A percentile compares a stretch with the other conserved stretches of the same genome.
phyloP scores from a whole-genome alignment of 78 protist species.

The Planoprotostelium fungivorum region DNA sequence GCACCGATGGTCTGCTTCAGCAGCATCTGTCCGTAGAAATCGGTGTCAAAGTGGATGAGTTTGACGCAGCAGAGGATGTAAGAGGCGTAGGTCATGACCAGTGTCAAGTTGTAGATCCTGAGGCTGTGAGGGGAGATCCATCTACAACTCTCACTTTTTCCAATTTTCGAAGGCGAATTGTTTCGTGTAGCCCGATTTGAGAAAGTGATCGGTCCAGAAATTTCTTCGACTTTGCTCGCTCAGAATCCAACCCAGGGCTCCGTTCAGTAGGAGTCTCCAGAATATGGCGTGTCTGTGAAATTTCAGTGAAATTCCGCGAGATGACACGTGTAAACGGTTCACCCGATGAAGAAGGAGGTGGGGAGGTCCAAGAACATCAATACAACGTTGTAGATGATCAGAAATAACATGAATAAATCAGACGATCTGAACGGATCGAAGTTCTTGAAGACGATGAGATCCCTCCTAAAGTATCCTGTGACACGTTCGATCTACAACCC shows the following conservation, averaged over 20 bases:
- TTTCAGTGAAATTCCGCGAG: neutral
- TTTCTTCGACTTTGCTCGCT: constrained; percentile 17
- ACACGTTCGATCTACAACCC: neutral
- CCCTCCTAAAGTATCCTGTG: constrained; percentile 38
- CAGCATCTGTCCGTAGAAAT: constrained; percentile 27
- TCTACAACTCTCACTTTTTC: constrained; percentile 39
- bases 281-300: constrained; percentile 36
- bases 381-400: constrained; percentile 26
- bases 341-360: constrained; percentile 28
- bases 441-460: constrained; percentile 53
- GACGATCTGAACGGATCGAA: constrained; percentile 41
- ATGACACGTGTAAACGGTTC: no score
- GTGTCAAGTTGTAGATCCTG: constrained; percentile 52
- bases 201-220: constrained; percentile 45
- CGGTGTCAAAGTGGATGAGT: constrained; percentile 15
- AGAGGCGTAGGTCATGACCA: constrained; percentile 47
- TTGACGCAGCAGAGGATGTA: constrained; percentile 42
- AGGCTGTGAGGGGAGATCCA: neutral
- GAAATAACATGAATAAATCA: constrained; percentile 31
- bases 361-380: constrained; percentile 12
- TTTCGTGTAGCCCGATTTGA: constrained; percentile 10
- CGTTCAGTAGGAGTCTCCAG: constrained; percentile 42
- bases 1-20: constrained; percentile 45
- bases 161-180: constrained; percentile 55
- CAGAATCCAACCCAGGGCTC: constrained; percentile 37